These are phyloP conservation scores for Trichoderma breve DNA, from an alignment of 2,329 filamentous ascomycete species.

Conservation along the genomic window DNA sequence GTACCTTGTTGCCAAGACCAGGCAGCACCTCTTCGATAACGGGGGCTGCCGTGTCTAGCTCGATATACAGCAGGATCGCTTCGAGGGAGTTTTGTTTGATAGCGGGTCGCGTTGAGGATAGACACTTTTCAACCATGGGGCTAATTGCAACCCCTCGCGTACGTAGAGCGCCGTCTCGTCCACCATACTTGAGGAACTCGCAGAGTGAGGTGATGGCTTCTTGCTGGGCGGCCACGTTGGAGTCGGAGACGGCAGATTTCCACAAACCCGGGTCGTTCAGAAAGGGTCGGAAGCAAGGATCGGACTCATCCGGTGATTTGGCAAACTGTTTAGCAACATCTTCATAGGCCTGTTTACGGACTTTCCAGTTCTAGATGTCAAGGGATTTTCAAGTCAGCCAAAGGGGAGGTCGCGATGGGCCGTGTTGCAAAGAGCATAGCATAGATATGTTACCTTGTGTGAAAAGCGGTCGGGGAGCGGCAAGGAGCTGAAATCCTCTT, in stretches of 20 bases:
- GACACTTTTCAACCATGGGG: conserved; percentile 85
- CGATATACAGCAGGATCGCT: conserved; percentile 82
- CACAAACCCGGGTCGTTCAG: conserved; percentile 79
- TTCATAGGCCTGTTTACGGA: conserved; percentile 92
- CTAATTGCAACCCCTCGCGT: conserved; percentile 73
- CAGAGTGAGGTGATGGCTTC: conserved; percentile 86
- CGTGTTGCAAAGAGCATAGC: conserved; percentile 16
- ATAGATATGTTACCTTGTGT: conserved; percentile 63
- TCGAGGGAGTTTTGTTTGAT: conserved; percentile 87
- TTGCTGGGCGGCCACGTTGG: conserved; percentile 94
- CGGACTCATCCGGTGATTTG: conserved; percentile 76
- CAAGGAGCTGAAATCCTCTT: conserved; percentile 79
- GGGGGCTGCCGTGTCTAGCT: conserved; percentile 80
- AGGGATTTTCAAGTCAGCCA: background rate
- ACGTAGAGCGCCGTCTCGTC: conserved; percentile 72
- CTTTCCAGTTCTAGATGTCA: conserved; percentile 77
- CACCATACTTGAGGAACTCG: conserved; percentile 88
- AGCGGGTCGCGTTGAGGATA: conserved; percentile 81
- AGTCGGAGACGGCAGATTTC: conserved; percentile 91
- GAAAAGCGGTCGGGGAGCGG: conserved; percentile 76
- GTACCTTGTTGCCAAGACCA: conserved; percentile 79
- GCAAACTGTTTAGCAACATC: conserved; percentile 86
- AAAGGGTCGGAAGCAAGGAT: conserved; percentile 84
- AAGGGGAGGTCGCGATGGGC: background rate
- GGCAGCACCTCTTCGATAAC: conserved; percentile 89